Conservation (phyloP, 768 basidiomycete genomes). For the Holtermannia corniformis region DNA sequence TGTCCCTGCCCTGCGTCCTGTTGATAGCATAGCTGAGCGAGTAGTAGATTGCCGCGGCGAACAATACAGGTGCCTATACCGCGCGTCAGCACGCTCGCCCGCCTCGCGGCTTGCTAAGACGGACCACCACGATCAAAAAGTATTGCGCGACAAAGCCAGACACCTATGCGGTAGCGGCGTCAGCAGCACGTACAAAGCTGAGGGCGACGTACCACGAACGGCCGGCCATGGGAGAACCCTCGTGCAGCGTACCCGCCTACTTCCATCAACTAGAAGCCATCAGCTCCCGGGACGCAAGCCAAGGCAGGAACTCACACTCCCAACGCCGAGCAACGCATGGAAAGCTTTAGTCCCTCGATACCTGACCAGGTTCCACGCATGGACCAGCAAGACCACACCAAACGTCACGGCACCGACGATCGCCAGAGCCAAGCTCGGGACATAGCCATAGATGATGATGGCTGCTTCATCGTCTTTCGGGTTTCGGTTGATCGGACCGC, state of each 20-base stretch:
- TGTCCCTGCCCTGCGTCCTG: constrained; percentile 14
- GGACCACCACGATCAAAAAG: constrained; percentile 36
- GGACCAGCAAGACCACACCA: constrained; percentile 15
- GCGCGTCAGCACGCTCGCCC: neutral
- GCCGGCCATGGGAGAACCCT: constrained; percentile 21
- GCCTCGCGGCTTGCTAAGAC: neutral
- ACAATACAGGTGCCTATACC: constrained; percentile 33
- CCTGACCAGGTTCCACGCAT: constrained; percentile 13
- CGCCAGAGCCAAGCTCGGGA: constrained; percentile 22
- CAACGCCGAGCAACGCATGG: constrained; percentile 30
- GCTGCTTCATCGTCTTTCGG: constrained; percentile 27
- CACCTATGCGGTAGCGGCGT: constrained; percentile 1
- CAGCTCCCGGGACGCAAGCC: neutral
- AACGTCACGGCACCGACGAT: constrained; percentile 32
- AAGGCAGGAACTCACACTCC: constrained; percentile 22
- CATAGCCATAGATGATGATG: constrained; percentile 38
- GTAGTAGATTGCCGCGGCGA: constrained; percentile 39
- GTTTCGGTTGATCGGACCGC: constrained; percentile 23
- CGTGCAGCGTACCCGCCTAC: constrained; percentile 37
- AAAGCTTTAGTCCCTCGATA: constrained; percentile 27
- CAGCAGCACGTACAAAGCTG: neutral
- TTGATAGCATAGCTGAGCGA: constrained; percentile 27
- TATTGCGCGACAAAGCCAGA: constrained; percentile 37
- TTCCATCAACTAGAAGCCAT: constrained; percentile 32
- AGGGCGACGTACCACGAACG: constrained; percentile 15